Conservation (phyloP, 2,329 filamentous ascomycete species). For the Davidsoniella eucalypti region DNA sequence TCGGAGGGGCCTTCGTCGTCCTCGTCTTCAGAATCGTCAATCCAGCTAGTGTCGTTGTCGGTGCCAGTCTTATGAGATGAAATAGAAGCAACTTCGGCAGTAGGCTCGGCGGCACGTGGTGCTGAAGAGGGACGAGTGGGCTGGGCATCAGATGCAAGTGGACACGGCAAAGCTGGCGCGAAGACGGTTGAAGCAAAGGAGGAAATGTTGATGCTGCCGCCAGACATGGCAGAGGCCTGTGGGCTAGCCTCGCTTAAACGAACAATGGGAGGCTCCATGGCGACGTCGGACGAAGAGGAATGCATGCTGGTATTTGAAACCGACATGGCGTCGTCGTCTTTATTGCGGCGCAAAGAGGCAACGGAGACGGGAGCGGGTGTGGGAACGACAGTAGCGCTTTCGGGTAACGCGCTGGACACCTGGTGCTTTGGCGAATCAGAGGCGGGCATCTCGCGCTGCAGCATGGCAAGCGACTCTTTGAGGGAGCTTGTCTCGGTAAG, state of each 20-base stretch:
- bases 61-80: conserved; percentile 4
- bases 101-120: not conserved
- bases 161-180: not conserved
- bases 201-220: not conserved
- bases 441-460: not conserved
- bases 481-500: conserved; percentile 8
- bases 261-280: conserved; percentile 9
- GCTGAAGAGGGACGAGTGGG: not conserved
- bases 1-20: conserved; percentile 15
- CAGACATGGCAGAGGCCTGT: not conserved
- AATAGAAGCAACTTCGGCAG: not conserved
- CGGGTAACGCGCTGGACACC: not conserved
- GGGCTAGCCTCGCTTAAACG: conserved; percentile 2
- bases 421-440: too few species aligned
- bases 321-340: conserved; percentile 4
- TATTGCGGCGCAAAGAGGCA: not conserved
- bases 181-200: not conserved
- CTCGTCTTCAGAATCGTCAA: conserved; percentile 22
- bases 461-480: conserved; percentile 9
- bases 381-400: not conserved
- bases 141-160: not conserved
- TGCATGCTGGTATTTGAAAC: conserved; percentile 4
- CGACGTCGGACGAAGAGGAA: conserved; percentile 3
- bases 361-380: not conserved
- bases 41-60: conserved; percentile 21